phyloP scores from a whole-genome alignment of 345 rosid species.

The Sonneratia caseolaris region DNA sequence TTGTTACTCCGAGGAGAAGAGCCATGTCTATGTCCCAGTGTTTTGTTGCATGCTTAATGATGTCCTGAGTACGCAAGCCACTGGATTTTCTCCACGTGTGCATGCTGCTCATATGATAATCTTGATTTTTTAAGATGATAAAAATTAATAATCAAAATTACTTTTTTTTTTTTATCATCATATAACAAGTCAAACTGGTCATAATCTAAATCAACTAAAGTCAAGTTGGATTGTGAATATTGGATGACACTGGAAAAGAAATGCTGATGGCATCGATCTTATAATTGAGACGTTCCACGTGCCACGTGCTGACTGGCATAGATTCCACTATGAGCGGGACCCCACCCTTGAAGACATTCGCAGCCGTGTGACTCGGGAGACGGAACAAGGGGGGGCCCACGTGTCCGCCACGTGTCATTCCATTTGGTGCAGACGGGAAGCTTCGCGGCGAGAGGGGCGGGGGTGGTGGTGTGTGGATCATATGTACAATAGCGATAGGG shows the following conservation, averaged over 20 bases:
- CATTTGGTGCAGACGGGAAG: background rate
- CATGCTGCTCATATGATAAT: conserved; percentile 2
- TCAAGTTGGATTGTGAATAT: too few relatives aligned
- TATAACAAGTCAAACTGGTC: too few relatives aligned
- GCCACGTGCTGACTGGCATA: background rate
- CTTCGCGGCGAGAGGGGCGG: background rate
- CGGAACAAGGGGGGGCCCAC: background rate
- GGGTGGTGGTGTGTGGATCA: too few relatives aligned
- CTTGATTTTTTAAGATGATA: too few relatives aligned
- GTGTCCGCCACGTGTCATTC: background rate
- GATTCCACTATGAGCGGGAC: background rate
- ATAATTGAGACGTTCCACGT: background rate
- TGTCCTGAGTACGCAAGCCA: conserved; percentile 10
- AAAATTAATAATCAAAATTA: too few relatives aligned
- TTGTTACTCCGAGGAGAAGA: background rate
- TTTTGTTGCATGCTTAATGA: conserved; percentile 10
- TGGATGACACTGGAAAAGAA: too few relatives aligned
- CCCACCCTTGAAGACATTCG: background rate
- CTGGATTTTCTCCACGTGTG: conserved; percentile 16
- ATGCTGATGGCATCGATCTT: too few relatives aligned
- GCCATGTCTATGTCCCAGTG: background rate
- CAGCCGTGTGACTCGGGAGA: conserved; percentile 1
- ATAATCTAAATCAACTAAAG: too few relatives aligned
- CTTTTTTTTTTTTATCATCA: too few relatives aligned
- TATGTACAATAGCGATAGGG: too few relatives aligned